Evolutionary conservation across 2,329 filamentous ascomycete species (phyloP).

Genomic region (Fusarium pseudonygamai): DNA sequence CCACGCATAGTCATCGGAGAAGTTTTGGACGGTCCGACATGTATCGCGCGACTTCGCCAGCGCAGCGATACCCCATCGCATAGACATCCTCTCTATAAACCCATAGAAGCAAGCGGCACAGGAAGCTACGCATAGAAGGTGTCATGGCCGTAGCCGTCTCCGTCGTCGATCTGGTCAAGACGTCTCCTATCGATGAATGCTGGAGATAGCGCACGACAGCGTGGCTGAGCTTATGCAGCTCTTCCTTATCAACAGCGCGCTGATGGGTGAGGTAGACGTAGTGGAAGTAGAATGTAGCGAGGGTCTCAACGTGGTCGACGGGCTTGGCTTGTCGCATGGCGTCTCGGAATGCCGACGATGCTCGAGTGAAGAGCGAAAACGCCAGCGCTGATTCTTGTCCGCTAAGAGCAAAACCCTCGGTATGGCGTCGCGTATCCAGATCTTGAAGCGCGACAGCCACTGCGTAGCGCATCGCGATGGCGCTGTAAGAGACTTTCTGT

Average conservation of each 20-base stretch:
- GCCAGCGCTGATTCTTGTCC: not conserved
- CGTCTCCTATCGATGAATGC: not conserved
- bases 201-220: not conserved
- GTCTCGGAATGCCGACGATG: not conserved
- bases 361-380: not conserved
- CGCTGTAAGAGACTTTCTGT: not conserved
- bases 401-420: accelerated
- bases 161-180: not conserved
- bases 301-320: not conserved
- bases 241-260: not conserved
- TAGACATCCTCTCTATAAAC: not conserved
- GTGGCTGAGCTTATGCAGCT: not conserved
- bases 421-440: not conserved
- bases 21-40: not conserved
- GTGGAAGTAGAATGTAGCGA: not conserved
- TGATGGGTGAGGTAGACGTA: not conserved
- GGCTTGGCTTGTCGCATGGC: not conserved
- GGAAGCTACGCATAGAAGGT: not conserved
- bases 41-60: not conserved
- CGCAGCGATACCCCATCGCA: not conserved
- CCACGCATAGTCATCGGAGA: not conserved
- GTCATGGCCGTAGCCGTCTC: accelerated
- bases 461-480: not conserved
- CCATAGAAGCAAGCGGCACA: not conserved
- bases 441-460: not conserved